Conservation (phyloP, 1,139 yeast species). For the Lizanozyma gosingica region DNA sequence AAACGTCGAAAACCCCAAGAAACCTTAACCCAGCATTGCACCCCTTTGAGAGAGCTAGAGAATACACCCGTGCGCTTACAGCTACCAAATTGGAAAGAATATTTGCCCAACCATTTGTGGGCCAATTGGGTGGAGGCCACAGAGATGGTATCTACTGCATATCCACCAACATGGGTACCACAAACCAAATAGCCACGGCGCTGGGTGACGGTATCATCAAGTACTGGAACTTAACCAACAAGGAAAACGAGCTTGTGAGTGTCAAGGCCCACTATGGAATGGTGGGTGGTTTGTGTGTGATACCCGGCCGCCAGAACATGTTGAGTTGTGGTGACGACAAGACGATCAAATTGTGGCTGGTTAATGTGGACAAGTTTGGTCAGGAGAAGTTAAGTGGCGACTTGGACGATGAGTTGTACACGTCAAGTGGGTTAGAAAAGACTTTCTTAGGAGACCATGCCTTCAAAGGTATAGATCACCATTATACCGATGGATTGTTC, state of each 20-base stretch:
- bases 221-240: constrained; percentile 76
- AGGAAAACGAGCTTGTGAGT: constrained; percentile 64
- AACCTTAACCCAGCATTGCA: constrained; percentile 92
- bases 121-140: constrained; percentile 92
- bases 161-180: constrained; percentile 65
- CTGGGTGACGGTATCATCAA: constrained; percentile 94
- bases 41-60: constrained; percentile 95
- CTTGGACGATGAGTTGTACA: constrained; percentile 24
- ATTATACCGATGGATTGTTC: constrained; percentile 60
- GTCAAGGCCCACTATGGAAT: constrained; percentile 88
- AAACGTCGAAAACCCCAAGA: constrained; percentile 79
- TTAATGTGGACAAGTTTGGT: constrained; percentile 35
- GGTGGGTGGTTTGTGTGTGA: constrained; percentile 79
- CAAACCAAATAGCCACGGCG: constrained; percentile 80
- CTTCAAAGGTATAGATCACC: constrained; percentile 82
- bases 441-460: constrained; percentile 81
- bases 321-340: constrained; percentile 90
- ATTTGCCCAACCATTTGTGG: constrained; percentile 97
- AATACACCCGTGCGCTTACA: constrained; percentile 86
- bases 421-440: constrained; percentile 46
- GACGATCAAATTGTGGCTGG: constrained; percentile 78
- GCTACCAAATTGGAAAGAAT: constrained; percentile 93
- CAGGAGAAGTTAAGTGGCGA: constrained; percentile 20
- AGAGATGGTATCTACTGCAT: constrained; percentile 90
- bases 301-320: constrained; percentile 52